These are phyloP conservation scores for Hygrocybe punicea DNA, from an alignment of 768 basidiomycete species.

Conservation along the genomic window DNA sequence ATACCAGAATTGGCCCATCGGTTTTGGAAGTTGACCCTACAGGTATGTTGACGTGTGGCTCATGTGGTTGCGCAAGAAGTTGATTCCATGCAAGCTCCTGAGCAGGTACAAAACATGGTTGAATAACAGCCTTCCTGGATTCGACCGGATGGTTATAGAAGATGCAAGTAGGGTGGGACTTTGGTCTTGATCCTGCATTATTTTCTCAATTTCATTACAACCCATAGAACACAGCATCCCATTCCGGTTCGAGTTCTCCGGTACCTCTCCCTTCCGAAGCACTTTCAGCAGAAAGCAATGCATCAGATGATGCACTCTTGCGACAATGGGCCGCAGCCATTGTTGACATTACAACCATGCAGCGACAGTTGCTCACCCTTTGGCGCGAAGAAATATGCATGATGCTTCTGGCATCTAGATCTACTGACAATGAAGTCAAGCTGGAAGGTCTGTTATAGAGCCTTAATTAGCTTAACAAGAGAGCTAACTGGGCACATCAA, in stretches of 20 bases:
- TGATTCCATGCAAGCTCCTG: conserved; percentile 52
- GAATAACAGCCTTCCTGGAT: conserved; percentile 42
- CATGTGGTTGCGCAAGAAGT: conserved; percentile 1
- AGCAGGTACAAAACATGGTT: conserved; percentile 80
- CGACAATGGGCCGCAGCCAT: conserved; percentile 65
- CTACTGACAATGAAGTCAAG: conserved; percentile 30
- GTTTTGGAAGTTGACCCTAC: conserved; percentile 90
- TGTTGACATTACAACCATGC: conserved; percentile 61
- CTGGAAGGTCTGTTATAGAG: conserved; percentile 49
- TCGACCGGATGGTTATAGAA: conserved; percentile 37
- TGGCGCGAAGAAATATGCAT: conserved; percentile 68
- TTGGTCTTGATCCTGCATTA: not conserved
- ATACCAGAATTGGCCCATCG: conserved; percentile 77
- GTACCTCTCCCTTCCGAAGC: conserved; percentile 43
- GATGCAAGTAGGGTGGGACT: conserved; percentile 32
- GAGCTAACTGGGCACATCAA: not conserved
- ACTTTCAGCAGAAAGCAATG: conserved; percentile 50
- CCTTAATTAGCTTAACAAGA: not conserved
- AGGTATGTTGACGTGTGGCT: conserved; percentile 46
- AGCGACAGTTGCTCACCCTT: conserved; percentile 48
- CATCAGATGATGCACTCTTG: conserved; percentile 62
- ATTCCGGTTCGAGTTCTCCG: conserved; percentile 19
- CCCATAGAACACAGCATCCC: not conserved
- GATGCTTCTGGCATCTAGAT: conserved; percentile 50
- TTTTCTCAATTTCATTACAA: not conserved